phyloP scores from a whole-genome alignment of 306 rosid species.

The Gleditsia sinensis region DNA sequence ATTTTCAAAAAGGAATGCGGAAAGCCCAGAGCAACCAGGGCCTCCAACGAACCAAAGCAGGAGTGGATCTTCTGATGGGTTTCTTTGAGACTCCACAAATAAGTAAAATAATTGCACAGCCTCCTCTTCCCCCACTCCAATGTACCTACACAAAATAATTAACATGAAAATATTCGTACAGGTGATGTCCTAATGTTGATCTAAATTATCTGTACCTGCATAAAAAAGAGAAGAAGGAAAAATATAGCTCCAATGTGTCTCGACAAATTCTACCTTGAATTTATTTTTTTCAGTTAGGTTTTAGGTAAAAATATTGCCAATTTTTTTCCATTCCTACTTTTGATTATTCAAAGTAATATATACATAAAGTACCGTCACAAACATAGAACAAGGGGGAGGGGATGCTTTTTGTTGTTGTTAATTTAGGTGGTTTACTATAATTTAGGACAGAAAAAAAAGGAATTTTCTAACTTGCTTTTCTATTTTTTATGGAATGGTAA shows the following conservation, averaged over 20 bases:
- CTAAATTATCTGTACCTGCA: too few relatives aligned
- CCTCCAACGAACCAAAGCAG: constrained; percentile 34
- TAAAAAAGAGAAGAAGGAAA: too few relatives aligned
- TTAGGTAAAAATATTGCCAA: neutral
- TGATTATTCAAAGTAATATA: neutral
- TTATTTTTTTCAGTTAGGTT: neutral
- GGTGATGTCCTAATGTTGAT: too few relatives aligned
- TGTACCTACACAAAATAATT: constrained; percentile 18
- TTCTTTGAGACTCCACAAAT: constrained; percentile 36
- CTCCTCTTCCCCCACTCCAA: constrained; percentile 34
- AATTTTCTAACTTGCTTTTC: too few relatives aligned
- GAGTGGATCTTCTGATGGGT: constrained; percentile 23
- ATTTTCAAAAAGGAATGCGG: constrained; percentile 32
- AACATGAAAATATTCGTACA: too few relatives aligned
- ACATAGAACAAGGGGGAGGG: too few relatives aligned
- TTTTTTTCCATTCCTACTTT: neutral
- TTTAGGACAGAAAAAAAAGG: too few relatives aligned
- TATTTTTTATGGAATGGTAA: neutral
- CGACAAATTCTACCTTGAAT: neutral
- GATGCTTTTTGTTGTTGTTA: too few relatives aligned
- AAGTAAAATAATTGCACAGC: constrained; percentile 33
- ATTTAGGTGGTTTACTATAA: too few relatives aligned
- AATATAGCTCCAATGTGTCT: neutral
- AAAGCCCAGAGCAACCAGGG: constrained; percentile 35
- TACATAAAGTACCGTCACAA: too few relatives aligned